Conservation (phyloP, 768 basidiomycete genomes). For the Pulveroboletus sp. region DNA sequence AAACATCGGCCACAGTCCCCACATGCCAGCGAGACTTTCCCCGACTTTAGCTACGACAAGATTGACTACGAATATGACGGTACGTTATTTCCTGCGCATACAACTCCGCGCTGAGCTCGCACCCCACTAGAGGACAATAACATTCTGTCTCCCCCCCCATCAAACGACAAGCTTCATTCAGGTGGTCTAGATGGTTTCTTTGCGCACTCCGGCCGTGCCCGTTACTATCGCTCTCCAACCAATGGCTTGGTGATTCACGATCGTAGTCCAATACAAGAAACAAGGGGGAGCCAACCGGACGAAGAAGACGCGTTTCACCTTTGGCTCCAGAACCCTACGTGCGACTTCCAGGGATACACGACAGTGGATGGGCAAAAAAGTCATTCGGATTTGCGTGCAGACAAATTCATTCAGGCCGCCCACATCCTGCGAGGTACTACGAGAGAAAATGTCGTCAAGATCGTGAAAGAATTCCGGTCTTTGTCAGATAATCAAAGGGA, state of each 20-base stretch:
- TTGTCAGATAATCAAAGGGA: constrained; percentile 2
- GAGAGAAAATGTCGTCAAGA: constrained; percentile 11
- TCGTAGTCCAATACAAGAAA: background rate
- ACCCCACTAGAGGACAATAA: background rate
- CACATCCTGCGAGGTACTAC: constrained; percentile 10
- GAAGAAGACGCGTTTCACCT: constrained; percentile 15
- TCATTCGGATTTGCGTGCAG: background rate
- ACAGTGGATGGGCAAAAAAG: constrained; percentile 15
- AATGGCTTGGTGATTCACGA: background rate
- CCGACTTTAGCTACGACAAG: background rate
- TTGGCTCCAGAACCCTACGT: constrained; percentile 7
- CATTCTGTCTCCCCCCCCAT: background rate
- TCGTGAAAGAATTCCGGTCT: constrained; percentile 19
- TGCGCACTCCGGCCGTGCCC: background rate
- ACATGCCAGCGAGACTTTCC: background rate
- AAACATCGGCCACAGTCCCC: background rate
- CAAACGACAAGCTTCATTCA: background rate
- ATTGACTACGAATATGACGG: background rate
- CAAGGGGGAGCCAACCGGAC: background rate
- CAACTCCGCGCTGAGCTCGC: background rate
- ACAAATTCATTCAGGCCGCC: constrained; percentile 3
- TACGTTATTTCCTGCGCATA: background rate
- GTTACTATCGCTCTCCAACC: background rate
- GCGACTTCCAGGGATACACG: constrained; percentile 12
- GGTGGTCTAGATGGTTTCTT: background rate